Base-by-base conservation (phyloP, 495 filamentous ascomycete species). In the Amniculicola lignicola region DNA sequence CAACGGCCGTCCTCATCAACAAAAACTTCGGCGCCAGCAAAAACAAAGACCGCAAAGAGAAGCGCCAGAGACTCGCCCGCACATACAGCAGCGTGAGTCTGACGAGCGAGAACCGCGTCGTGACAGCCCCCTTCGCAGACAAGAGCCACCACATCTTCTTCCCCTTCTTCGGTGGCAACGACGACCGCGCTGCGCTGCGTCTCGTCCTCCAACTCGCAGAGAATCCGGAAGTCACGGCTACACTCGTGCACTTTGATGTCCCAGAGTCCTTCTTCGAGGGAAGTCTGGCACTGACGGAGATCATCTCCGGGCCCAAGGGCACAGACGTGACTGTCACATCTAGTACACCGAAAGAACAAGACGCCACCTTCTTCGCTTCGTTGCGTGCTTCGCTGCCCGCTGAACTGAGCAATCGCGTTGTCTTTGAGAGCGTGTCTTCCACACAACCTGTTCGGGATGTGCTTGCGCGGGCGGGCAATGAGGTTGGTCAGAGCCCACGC, bases 141-240 rank as follows among this genome's bases (percentile, higher is more conserved):
- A 86, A 82, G 47, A 83, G 81, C 24, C 91, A 95, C 65, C 90
- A 95, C 59, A 76, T 98, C 57, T 89, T 94, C 62, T 74, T 95
- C 45, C 89, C 89, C 2, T 96, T 87, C 72, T 83, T 95, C 53
- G 93, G 93, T 37, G 89, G 90, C 3, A 68, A 75, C 2, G 93
- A 97, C 68, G 92, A 96, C 66, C 82, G 80, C n/a, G 79, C 83
- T 37, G 89, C 90, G 0, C 75, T 96, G 0, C 77, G 84, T 4
- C 80, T 96, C 27, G 83, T 93, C 4, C 76, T 96, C 14, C 91
- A 94, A 58, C 74, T 96, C 0, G 85, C 82, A 0, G 79, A 82
- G 61, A 90, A 90, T 59, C 76, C 78, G 11, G 82, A 89, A 33
- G 82, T 96, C 33, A 89, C 88, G 0, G 85, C 79, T 2, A 87